Percentiles rank a stretch among this genome's conserved stretches.
Evolutionary conservation across 257 asterid species (phyloP).

Genomic region (Striga asiatica): DNA sequence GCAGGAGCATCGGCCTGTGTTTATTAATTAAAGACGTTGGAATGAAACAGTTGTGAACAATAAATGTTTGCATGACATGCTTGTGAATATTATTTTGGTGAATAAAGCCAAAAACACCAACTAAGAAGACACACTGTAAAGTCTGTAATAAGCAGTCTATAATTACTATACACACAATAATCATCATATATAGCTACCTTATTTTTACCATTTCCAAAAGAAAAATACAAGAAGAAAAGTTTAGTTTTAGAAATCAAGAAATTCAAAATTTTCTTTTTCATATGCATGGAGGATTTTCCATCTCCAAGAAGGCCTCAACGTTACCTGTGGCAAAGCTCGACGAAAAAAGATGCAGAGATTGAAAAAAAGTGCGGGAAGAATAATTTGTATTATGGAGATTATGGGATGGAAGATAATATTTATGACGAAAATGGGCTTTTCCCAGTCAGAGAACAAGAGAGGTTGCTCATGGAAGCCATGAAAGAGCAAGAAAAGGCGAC

Average conservation of each 20-base stretch:
- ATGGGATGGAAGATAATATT: constrained; percentile 25
- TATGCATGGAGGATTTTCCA: constrained; percentile 15
- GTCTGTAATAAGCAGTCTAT: no score
- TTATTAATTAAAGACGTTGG: neutral
- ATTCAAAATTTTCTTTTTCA: neutral
- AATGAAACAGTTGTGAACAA: constrained; percentile 19
- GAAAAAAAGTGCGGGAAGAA: constrained; percentile 6
- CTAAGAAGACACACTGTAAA: neutral
- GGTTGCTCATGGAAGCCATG: constrained; percentile 19
- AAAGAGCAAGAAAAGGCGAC: constrained; percentile 17
- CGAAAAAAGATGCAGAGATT: constrained; percentile 8
- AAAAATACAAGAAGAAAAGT: neutral
- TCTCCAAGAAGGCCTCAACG: neutral
- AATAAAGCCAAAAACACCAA: constrained; percentile 16
- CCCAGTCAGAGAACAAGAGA: constrained; percentile 7
- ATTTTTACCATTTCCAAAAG: neutral
- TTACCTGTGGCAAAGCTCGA: constrained; percentile 17
- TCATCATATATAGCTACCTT: neutral
- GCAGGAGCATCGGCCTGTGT: neutral
- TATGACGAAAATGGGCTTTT: constrained; percentile 17
- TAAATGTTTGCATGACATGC: constrained; percentile 25
- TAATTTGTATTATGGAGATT: constrained; percentile 28
- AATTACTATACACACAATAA: neutral
- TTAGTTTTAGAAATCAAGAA: neutral
- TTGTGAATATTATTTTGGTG: constrained; percentile 23